Evolutionary conservation across 1,284 basidiomycete genomes (phyloP), one percentile per base, ranked within the genome.

Genomic region (Pascua guehoae): DNA sequence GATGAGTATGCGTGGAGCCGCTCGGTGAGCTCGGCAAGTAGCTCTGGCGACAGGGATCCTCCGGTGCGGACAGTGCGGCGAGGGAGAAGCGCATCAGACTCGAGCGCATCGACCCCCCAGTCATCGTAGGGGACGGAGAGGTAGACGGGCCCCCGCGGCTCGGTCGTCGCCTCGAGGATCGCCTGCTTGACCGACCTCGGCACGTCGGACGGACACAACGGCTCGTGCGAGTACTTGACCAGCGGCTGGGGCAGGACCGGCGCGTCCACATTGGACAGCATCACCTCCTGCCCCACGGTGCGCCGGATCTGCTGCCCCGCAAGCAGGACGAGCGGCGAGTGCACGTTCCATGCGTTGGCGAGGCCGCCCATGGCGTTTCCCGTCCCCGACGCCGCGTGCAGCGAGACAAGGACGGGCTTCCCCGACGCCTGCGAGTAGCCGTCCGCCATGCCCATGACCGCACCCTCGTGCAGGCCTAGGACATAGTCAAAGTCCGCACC

Each of bases 291-390:
- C 0, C 58, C 58, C n/a, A 60, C 54, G 2, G 54, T 56, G 32
- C 49, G 41, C 8, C 58, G 58, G 8, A 60, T 37, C 49, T 60
- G 58, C 48, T 60, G 58, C 14, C 58, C 58, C 1, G 58, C 58
- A 11, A 60, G 44, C 10, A 60, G n/a, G 8, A 60, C 58, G 12
- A 60, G 51, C 5, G 58, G 58, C 8, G 49, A 51, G 49, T 60
- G 58, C 5, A 54, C 24, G 48, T 56, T 51, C 7, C 38, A 40
- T 10, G 54, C 54, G 45, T 60, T 60, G 10, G 58, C 56, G 24
- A 60, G 54, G 24, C 49, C 54, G 24, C 58, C 58, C 58, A 60
- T 60, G 1, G 48, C 58, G 39, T 60, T 60, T 2, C 58, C 58
- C 14, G 36, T 56, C 4, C 58, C 58, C 5, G 43, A 47, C 12